These are phyloP conservation scores for Xylaria sp. DNA, from an alignment of 2,329 filamentous ascomycete species.

Conservation along the genomic window DNA sequence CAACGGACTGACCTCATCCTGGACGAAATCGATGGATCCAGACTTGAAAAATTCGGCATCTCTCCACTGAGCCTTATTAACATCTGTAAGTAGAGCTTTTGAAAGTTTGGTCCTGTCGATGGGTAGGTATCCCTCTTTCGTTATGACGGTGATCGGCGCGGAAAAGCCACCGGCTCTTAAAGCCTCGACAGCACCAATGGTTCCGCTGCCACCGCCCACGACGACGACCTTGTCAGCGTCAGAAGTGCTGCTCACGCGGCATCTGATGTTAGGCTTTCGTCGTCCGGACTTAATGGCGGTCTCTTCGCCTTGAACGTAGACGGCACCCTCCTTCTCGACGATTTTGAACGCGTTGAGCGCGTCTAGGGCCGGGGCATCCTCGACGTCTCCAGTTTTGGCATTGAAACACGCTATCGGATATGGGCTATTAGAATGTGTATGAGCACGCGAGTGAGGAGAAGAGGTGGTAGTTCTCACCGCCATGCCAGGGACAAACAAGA, in stretches of 20 bases:
- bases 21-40: conserved; percentile 66
- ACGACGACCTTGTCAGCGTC: conserved; percentile 79
- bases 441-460: not conserved
- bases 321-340: conserved; percentile 80
- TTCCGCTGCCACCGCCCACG: conserved; percentile 87
- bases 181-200: conserved; percentile 83
- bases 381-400: conserved; percentile 87
- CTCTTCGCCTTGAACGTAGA: conserved; percentile 87
- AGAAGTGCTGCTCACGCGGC: conserved; percentile 61
- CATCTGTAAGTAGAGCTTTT: conserved; percentile 88
- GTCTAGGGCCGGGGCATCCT: conserved; percentile 92
- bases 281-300: conserved; percentile 79
- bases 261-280: conserved; percentile 78
- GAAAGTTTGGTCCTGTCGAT: conserved; percentile 96
- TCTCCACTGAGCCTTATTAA: conserved; percentile 80
- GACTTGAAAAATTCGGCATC: conserved; percentile 80
- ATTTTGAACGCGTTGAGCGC: conserved; percentile 86
- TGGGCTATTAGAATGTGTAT: conserved; percentile 24
- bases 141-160: conserved; percentile 84
- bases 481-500: conserved; percentile 95
- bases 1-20: conserved; percentile 62
- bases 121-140: conserved; percentile 84
- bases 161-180: conserved; percentile 84
- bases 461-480: conserved; percentile 67
- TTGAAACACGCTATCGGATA: conserved; percentile 83